phyloP scores from a whole-genome alignment of 2,329 filamentous ascomycete species.

The Achaetomium macrosporum region DNA sequence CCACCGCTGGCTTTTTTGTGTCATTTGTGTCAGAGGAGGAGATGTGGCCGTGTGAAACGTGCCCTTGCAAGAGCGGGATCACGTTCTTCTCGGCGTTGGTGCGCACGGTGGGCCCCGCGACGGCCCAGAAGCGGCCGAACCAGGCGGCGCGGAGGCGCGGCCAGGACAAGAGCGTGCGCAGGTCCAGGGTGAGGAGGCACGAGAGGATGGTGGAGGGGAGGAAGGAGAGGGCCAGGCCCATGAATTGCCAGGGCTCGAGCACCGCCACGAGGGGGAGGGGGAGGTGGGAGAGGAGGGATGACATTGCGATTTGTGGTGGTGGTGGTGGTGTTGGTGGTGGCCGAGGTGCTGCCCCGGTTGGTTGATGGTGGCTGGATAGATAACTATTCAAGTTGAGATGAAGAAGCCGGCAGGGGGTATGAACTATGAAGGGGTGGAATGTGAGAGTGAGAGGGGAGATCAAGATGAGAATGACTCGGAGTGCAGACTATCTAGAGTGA shows the following conservation, averaged over 20 bases:
- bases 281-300: background rate
- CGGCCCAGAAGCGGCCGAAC: constrained; percentile 58
- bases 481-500: no score
- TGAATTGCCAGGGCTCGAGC: constrained; percentile 47
- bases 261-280: constrained; percentile 28
- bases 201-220: constrained; percentile 45
- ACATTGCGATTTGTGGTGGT: background rate
- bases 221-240: constrained; percentile 42
- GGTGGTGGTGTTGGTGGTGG: background rate
- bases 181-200: constrained; percentile 34
- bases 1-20: constrained; percentile 17
- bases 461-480: background rate
- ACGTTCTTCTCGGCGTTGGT: constrained; percentile 38
- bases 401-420: background rate
- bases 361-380: no score
- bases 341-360: background rate
- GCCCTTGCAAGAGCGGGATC: constrained; percentile 49
- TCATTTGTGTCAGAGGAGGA: constrained; percentile 17
- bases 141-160: constrained; percentile 42
- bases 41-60: constrained; percentile 34
- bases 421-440: background rate
- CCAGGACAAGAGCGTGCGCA: constrained; percentile 36
- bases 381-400: background rate
- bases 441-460: background rate
- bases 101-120: constrained; percentile 46